A percentile compares a stretch with the other conserved stretches of the same genome.
These are phyloP conservation scores for Rheum nobile DNA, from an alignment of 148 eudicot species.

Conservation along the genomic window DNA sequence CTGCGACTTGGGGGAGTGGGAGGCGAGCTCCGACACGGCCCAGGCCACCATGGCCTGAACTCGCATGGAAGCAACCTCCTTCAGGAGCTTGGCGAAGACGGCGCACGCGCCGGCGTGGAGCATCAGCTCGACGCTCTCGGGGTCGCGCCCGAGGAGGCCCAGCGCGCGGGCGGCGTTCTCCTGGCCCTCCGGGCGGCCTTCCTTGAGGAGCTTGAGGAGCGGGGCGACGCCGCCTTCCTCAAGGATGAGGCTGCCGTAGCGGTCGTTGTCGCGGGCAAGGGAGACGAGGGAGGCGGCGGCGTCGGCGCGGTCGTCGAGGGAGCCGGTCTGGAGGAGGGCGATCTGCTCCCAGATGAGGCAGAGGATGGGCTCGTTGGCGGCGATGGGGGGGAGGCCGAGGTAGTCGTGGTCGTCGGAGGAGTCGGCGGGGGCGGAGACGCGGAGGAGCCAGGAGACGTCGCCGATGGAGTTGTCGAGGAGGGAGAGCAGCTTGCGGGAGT, in stretches of 20 bases:
- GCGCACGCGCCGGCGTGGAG: conserved; percentile 54
- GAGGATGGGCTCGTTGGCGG: too few species aligned
- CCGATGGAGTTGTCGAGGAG: not conserved
- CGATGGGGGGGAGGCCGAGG: too few species aligned
- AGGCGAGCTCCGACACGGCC: conserved; percentile 72
- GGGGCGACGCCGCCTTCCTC: conserved; percentile 92
- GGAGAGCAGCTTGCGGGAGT: not conserved
- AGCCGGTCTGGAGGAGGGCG: conserved; percentile 47
- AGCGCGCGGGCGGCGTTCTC: conserved; percentile 77
- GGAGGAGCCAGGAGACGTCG: too few species aligned
- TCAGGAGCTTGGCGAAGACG: conserved; percentile 65
- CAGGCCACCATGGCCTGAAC: conserved; percentile 82
- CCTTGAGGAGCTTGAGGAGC: conserved; percentile 49
- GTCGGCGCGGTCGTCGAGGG: conserved; percentile 50
- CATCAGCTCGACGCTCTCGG: conserved; percentile 74
- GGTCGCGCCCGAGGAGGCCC: conserved; percentile 59
- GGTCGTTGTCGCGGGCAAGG: conserved; percentile 56
- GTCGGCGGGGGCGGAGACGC: too few species aligned
- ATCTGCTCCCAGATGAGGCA: conserved; percentile 38
- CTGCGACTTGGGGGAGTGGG: conserved; percentile 54
- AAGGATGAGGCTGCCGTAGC: conserved; percentile 72
- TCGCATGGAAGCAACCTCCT: conserved; percentile 68
- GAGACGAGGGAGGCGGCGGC: conserved; percentile 76
- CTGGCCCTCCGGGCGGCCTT: conserved; percentile 69
- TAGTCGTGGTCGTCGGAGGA: too few species aligned